Percentiles rank a stretch among this genome's conserved stretches.
These are phyloP conservation scores for Phtheirospermum japonicum DNA, from an alignment of 257 asterid species.

Conservation along the genomic window DNA sequence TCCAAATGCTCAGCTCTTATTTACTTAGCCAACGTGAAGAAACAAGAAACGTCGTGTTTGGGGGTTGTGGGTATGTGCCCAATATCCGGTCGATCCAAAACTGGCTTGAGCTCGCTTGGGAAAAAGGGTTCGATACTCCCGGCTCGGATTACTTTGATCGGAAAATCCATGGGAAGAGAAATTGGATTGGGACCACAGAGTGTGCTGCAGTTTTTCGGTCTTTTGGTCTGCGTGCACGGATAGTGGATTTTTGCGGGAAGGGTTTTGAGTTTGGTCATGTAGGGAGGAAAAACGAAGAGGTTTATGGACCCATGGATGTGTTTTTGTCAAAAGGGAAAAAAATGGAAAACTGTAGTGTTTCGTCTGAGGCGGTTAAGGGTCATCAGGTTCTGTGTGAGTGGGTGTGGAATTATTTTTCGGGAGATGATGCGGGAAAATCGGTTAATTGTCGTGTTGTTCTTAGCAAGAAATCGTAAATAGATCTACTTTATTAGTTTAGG, in stretches of 20 bases:
- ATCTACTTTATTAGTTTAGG: conserved; percentile 8
- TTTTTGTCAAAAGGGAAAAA: conserved; percentile 48
- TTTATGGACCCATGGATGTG: conserved; percentile 83
- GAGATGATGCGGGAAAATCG: conserved; percentile 34
- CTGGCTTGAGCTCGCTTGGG: conserved; percentile 95
- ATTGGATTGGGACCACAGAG: conserved; percentile 91
- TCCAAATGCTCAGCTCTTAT: conserved; percentile 93
- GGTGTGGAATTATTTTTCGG: conserved; percentile 86
- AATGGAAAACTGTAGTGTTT: conserved; percentile 9
- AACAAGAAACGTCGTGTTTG: conserved; percentile 55
- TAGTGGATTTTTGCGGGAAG: conserved; percentile 68
- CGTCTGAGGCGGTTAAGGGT: conserved; percentile 37
- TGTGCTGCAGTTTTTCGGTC: conserved; percentile 88
- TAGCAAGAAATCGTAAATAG: conserved; percentile 74
- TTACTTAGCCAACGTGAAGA: conserved; percentile 62
- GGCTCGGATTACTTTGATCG: conserved; percentile 67
- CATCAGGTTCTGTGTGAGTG: conserved; percentile 63
- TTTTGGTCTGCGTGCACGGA: conserved; percentile 79
- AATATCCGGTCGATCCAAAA: conserved; percentile 66
- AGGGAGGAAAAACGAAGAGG: conserved; percentile 36
- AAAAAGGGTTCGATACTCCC: conserved; percentile 62
- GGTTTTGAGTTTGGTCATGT: conserved; percentile 31
- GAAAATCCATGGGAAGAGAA: conserved; percentile 58
- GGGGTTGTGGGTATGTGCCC: conserved; percentile 84
- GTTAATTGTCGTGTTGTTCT: conserved; percentile 50